phyloP scores from a whole-genome alignment of 2,329 filamentous ascomycete genomes.

The Teratosphaeria nubilosa region DNA sequence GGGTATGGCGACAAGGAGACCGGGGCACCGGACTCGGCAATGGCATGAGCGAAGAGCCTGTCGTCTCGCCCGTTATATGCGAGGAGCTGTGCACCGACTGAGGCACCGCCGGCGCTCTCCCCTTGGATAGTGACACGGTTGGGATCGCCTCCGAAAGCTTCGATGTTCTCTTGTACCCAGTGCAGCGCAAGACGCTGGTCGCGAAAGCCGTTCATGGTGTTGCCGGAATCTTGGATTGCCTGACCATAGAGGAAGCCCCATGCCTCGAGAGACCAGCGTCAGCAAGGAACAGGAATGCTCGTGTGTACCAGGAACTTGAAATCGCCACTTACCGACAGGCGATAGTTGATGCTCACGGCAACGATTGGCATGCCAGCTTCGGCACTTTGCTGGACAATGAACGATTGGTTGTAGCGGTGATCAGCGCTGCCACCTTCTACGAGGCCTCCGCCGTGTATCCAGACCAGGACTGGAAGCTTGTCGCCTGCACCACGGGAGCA shows the following conservation, averaged over 20 bases:
- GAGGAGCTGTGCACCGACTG: constrained; percentile 41
- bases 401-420: constrained; percentile 18
- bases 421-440: constrained; percentile 19
- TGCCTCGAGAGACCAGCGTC: constrained; percentile 31
- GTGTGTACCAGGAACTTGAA: neutral
- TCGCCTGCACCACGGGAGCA: constrained; percentile 40
- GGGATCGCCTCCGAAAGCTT: constrained; percentile 49
- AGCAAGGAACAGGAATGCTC: neutral
- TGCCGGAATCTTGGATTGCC: constrained; percentile 42
- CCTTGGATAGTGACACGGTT: constrained; percentile 32
- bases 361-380: constrained; percentile 40
- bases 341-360: constrained; percentile 52
- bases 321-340: constrained; percentile 32
- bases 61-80: constrained; percentile 47
- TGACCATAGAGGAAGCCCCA: constrained; percentile 59
- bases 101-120: constrained; percentile 32
- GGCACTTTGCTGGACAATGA: constrained; percentile 18
- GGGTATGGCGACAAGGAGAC: constrained; percentile 14
- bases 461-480: constrained; percentile 46
- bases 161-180: constrained; percentile 44
- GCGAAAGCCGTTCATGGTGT: constrained; percentile 39
- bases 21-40: constrained; percentile 38
- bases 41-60: constrained; percentile 43
- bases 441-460: constrained; percentile 51
- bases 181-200: constrained; percentile 37